Evolutionary conservation across 2,329 filamentous ascomycete species (phyloP).

Genomic region (Hymenoscyphus fructigenus): DNA sequence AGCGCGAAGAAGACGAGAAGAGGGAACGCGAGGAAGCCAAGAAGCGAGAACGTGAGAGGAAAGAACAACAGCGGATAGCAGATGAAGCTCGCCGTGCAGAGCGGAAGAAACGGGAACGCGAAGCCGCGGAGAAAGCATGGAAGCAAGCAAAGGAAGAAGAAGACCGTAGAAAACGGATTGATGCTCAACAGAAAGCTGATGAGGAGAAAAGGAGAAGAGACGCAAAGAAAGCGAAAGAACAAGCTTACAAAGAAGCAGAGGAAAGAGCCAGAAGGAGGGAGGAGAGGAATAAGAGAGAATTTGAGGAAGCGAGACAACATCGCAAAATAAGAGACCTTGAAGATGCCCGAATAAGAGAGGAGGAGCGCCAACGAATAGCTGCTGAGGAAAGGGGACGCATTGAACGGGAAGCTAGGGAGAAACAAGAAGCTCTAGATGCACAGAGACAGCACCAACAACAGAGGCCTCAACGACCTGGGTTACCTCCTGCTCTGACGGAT

Average conservation of each 20-base stretch:
- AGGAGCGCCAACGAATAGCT: not conserved
- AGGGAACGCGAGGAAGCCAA: not conserved
- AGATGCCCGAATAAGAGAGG: not conserved
- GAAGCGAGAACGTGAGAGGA: not conserved
- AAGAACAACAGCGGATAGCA: not conserved
- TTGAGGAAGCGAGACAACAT: not conserved
- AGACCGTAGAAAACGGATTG: not conserved
- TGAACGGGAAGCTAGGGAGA: not conserved
- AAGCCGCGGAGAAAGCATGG: not conserved
- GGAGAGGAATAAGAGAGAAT: not conserved
- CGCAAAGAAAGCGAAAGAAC: not conserved
- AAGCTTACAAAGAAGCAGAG: not conserved
- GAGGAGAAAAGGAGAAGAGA: not conserved
- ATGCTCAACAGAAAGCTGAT: not conserved
- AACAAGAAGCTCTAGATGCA: not conserved
- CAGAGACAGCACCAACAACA: not conserved
- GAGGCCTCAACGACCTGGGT: not conserved
- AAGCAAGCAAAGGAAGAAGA: not conserved
- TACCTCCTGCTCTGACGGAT: not conserved
- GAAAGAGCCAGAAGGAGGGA: not conserved
- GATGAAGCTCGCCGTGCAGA: not conserved
- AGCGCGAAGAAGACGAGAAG: not conserved
- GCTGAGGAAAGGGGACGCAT: not conserved
- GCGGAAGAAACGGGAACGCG: not conserved
- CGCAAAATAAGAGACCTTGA: not conserved